A percentile compares a stretch with the other conserved stretches of the same genome.
phyloP scores from a whole-genome alignment of 2,329 filamentous ascomycete species.

The Gaeumannomyces sp. region DNA sequence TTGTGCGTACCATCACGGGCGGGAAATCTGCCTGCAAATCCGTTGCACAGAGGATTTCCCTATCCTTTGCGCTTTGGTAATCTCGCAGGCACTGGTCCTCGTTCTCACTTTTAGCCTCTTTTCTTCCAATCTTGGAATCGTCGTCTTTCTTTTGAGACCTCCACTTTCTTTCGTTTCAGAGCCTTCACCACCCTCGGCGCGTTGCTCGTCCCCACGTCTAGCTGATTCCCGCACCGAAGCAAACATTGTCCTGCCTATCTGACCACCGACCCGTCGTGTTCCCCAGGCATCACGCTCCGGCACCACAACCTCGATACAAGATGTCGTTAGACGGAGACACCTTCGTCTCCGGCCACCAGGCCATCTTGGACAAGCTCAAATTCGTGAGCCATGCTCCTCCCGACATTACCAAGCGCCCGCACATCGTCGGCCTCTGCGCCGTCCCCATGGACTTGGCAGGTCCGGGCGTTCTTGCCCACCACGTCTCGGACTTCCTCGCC shows the following conservation, averaged over 20 bases:
- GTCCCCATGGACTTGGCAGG: slow-evolving; percentile 2
- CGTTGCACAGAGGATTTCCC: background rate
- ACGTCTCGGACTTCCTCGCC: slow-evolving; percentile 5
- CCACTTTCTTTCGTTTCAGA: background rate
- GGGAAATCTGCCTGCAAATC: no score
- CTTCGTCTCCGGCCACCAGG: background rate
- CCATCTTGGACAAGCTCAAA: slow-evolving; percentile 8
- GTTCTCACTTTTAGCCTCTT: background rate
- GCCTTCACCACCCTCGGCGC: no score
- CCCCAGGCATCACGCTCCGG: no score
- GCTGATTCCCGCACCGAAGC: no score
- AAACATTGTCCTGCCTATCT: no score
- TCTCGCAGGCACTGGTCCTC: background rate
- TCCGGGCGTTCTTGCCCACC: background rate
- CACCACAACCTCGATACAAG: background rate
- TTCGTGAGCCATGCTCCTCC: slow-evolving; percentile 9
- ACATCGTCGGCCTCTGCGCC: slow-evolving; percentile 6
- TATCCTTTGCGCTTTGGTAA: background rate
- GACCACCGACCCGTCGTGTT: no score
- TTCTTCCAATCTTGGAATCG: background rate
- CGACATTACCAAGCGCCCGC: slow-evolving; percentile 1
- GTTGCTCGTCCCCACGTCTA: no score
- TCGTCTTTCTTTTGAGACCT: background rate
- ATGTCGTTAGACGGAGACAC: background rate
- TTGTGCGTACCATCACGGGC: background rate